These are phyloP conservation scores for Aristolochia californica DNA, from an alignment of 164 flowering plant species.

Conservation along the genomic window DNA sequence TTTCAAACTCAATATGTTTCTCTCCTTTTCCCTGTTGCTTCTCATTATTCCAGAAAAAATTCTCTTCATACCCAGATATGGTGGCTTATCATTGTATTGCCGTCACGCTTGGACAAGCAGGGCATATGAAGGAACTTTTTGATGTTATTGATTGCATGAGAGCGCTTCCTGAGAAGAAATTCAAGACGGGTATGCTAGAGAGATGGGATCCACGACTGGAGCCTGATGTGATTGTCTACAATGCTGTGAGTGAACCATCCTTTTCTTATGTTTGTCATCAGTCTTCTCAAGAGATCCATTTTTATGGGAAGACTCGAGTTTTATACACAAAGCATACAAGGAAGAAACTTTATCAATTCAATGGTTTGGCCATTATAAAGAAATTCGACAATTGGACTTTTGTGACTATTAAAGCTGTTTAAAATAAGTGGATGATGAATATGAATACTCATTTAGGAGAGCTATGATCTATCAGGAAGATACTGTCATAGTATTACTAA, in stretches of 20 bases:
- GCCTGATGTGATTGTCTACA: slow-evolving; percentile 75
- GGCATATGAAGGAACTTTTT: slow-evolving; percentile 82
- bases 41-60: slow-evolving; percentile 41
- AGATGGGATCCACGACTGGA: slow-evolving; percentile 80
- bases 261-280: background rate
- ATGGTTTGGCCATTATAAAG: no score
- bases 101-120: slow-evolving; percentile 95
- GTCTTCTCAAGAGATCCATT: background rate
- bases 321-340: no score
- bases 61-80: slow-evolving; percentile 73
- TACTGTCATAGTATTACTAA: no score
- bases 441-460: no score
- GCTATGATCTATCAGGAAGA: no score
- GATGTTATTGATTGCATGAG: slow-evolving; percentile 87
- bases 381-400: no score
- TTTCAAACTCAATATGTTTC: background rate
- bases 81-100: slow-evolving; percentile 82
- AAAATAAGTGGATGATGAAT: no score
- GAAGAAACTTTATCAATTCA: no score
- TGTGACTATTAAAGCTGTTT: no score
- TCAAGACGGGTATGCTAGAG: slow-evolving; percentile 36
- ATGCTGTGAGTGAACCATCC: slow-evolving; percentile 54
- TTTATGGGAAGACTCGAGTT: background rate
- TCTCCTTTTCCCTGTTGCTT: background rate
- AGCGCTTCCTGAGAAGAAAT: slow-evolving; percentile 61